Evolutionary conservation across 2,329 filamentous ascomycete species (phyloP), one percentile per base, ranked within the genome.

Genomic region (Hirsutella thompsonii): DNA sequence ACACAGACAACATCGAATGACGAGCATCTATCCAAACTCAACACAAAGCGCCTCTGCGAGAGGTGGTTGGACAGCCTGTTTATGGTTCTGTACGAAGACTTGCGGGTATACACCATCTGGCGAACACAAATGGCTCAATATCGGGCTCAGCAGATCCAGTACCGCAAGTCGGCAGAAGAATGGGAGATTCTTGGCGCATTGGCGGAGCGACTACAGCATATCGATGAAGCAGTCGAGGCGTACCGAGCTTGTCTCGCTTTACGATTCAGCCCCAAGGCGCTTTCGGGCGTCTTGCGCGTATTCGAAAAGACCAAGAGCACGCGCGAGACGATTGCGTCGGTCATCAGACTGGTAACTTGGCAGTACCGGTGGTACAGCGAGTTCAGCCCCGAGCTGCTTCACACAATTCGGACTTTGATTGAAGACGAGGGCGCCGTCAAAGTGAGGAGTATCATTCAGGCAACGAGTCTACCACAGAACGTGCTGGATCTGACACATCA

Each of bases 341-440:
- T 95, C 44, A 95, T 98, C 49, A 73, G 88, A 40, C 69, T 98
- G 34, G 86, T 96, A 28, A 92, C 90, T 11, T 98, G 92, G 92
- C 92, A 98, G 65, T 98, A 95, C 64, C 75, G 92, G 51, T 98
- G 92, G 92, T 98, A 98, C 67, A 95, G 89, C 42, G 92, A 98
- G 74, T 98, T 98, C 65, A 95, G 89, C 16, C 92, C 92, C 1
- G 81, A 89, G 48, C 73, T 98, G 35, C 74, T 98, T 41, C 86
- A 81, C 61, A 82, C 85, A 3, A 85, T 96, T 54, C 81, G 92
- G 46, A 88, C 85, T 49, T 70, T 98, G 49, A 98, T 98, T 56
- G 92, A 96, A 63, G 89, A 95, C 50, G 92, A 98, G 63, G 92
- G 92, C 44, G 90, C 90, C 1, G 86, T 98, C 60, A 98, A 98